Base-by-base conservation (phyloP, 1,284 basidiomycete genomes). In the Lentinus polychrous region DNA sequence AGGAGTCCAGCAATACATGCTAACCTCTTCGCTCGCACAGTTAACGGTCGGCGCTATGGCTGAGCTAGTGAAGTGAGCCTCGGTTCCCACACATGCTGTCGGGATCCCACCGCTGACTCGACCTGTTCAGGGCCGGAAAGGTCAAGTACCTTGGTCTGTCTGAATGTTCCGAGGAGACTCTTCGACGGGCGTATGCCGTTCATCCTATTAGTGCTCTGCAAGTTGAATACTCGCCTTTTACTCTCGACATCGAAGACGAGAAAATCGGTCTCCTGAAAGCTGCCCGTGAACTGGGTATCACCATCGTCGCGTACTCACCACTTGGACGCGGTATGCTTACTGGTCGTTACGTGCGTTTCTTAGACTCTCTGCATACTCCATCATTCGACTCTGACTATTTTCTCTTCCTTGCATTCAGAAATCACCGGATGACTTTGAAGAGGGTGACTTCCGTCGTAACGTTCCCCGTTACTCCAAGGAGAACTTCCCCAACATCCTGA, bases 301-400 rank as follows among this genome's bases (percentile, higher is more conserved):
- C 65, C 47, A 53, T 85, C 36, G 66, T 81, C 8, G 78, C 79
- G 3, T 85, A 83, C 57, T 74, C 73, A 14, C 46, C 80, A 0
- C 66, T 83, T 6, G 79, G 78, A 8, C 65, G 78, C 15, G 83
- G 83, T 0, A 56, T 86, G 47, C 57, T 86, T n/a, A 78, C 78
- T 1, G 81, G 81, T 2, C 62, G 62, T 53, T 70, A 73, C 56
- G 70, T 71, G 41, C 41, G 70, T 61, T 27, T n/a, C n/a, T n/a
- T n/a, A n/a, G n/a, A n/a, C 27, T 27, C 27, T 27, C 27, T 10
- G 4, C 10, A 27, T 17, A 8, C 10, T 27, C 5, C 4, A 27
- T 27, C n/a, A n/a, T n/a, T n/a, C n/a, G n/a, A n/a, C n/a, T n/a
- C n/a, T n/a, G n/a, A n/a, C n/a, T n/a, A n/a, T n/a, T n/a, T n/a